A percentile compares a stretch with the other conserved stretches of the same genome.
phyloP scores from a whole-genome alignment of 75 land plant species.

The Pinus tabuliformis region DNA sequence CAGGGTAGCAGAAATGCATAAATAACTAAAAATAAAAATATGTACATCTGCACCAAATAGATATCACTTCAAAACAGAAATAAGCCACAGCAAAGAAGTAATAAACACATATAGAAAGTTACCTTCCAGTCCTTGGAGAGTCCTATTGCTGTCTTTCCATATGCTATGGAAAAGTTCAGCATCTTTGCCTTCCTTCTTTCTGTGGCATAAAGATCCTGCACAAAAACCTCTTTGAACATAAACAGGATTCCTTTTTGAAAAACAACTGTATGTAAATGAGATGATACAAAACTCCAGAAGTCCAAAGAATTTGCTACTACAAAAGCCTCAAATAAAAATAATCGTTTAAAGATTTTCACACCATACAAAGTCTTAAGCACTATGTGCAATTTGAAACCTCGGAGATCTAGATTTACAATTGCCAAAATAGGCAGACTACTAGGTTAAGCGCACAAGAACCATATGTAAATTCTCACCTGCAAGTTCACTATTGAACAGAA shows the following conservation, averaged over 20 bases:
- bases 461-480: no score
- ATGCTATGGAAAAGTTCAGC: slow-evolving; percentile 99
- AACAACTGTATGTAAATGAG: background rate
- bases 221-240: background rate
- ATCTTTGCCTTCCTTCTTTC: slow-evolving; percentile 98
- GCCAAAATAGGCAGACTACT: background rate
- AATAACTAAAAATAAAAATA: background rate
- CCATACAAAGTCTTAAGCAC: background rate
- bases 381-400: background rate
- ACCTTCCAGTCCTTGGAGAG: slow-evolving; percentile 98
- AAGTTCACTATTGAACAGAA: no score
- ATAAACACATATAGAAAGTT: background rate
- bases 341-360: background rate
- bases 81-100: background rate
- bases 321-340: background rate
- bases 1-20: background rate
- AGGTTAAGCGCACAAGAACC: background rate
- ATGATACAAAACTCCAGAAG: background rate
- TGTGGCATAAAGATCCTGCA: slow-evolving; percentile 88
- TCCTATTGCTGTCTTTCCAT: slow-evolving; percentile 94
- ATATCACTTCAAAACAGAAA: background rate
- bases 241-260: background rate
- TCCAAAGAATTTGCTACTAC: no score
- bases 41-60: background rate
- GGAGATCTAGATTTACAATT: background rate